Conservation (phyloP, 768 basidiomycete genomes). For the Collybia mongolica region DNA sequence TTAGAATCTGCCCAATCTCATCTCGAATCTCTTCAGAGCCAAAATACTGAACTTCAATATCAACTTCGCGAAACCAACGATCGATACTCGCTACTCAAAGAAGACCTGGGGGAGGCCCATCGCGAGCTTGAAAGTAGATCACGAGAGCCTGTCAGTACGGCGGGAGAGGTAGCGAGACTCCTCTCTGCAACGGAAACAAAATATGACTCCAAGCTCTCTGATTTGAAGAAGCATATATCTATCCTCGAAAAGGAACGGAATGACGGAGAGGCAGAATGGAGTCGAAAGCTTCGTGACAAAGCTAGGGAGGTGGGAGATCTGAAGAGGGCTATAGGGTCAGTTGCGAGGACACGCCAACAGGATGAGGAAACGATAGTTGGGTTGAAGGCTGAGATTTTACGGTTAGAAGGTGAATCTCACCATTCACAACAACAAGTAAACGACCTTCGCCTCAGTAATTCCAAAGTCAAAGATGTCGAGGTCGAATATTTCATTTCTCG, state of each 20-base stretch:
- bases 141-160: slow-evolving; percentile 43
- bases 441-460: slow-evolving; percentile 52
- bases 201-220: slow-evolving; percentile 74
- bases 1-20: slow-evolving; percentile 80
- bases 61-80: slow-evolving; percentile 83
- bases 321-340: slow-evolving; percentile 54
- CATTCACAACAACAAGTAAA: slow-evolving; percentile 49
- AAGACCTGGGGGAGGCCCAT: slow-evolving; percentile 65
- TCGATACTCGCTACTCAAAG: slow-evolving; percentile 64
- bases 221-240: slow-evolving; percentile 62
- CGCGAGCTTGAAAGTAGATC: slow-evolving; percentile 53
- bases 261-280: slow-evolving; percentile 90
- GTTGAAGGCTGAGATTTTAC: slow-evolving; percentile 55
- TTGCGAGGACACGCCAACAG: slow-evolving; percentile 58
- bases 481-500: slow-evolving; percentile 35
- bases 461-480: slow-evolving; percentile 57
- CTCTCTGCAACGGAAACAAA: slow-evolving; percentile 73
- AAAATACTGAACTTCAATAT: slow-evolving; percentile 82
- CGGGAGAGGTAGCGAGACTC: slow-evolving; percentile 70
- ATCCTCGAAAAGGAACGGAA: slow-evolving; percentile 79
- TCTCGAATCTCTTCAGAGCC: slow-evolving; percentile 71
- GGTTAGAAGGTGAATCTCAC: slow-evolving; percentile 45
- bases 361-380: slow-evolving; percentile 49
- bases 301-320: slow-evolving; percentile 75
- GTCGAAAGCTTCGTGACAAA: slow-evolving; percentile 77